Percentiles rank a stretch among this genome's conserved stretches.
Conservation (phyloP, 352 stramenopile genomes). For the Hyaloperonospora brassicae region DNA sequence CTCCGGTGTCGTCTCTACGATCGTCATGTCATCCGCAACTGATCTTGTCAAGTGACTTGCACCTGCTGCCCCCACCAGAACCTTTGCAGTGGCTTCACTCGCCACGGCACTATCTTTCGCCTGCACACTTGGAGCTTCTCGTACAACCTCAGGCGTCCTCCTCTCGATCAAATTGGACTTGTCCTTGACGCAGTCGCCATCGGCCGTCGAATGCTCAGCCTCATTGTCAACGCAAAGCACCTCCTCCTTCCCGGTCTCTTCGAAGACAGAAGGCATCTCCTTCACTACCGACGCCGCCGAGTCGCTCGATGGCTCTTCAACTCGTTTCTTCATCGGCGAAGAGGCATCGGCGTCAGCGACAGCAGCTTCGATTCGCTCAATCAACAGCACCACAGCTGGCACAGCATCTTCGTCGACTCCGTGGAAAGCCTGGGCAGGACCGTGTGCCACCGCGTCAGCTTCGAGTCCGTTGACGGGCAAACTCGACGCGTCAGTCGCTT, state of each 20-base stretch:
- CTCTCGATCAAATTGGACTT: slow-evolving; percentile 7
- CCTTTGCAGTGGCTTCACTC: slow-evolving; percentile 21
- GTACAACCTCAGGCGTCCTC: slow-evolving; percentile 14
- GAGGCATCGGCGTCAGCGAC: slow-evolving; percentile 15
- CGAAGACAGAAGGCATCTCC: slow-evolving; percentile 5
- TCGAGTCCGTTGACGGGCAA: background rate
- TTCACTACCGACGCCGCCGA: slow-evolving; percentile 15
- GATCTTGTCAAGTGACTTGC: slow-evolving; percentile 15
- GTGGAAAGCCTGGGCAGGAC: background rate
- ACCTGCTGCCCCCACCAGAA: slow-evolving; percentile 14
- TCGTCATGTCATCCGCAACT: slow-evolving; percentile 8
- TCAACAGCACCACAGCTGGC: background rate
- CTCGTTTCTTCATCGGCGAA: slow-evolving; percentile 6
- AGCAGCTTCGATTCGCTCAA: slow-evolving; percentile 6
- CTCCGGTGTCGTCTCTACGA: slow-evolving; percentile 9
- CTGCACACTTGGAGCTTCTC: slow-evolving; percentile 9
- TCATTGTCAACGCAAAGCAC: no score
- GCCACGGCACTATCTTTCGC: slow-evolving; percentile 10
- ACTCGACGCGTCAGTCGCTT: slow-evolving; percentile 10
- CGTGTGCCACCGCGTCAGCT: slow-evolving; percentile 2
- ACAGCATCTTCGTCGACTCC: slow-evolving; percentile 6
- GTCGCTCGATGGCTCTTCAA: slow-evolving; percentile 13
- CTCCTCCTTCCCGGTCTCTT: no score
- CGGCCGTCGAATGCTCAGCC: slow-evolving; percentile 9
- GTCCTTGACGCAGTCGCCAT: slow-evolving; percentile 7